These are phyloP conservation scores for Knufia fluminis DNA, from an alignment of 2,329 filamentous ascomycete genomes.

Conservation along the genomic window DNA sequence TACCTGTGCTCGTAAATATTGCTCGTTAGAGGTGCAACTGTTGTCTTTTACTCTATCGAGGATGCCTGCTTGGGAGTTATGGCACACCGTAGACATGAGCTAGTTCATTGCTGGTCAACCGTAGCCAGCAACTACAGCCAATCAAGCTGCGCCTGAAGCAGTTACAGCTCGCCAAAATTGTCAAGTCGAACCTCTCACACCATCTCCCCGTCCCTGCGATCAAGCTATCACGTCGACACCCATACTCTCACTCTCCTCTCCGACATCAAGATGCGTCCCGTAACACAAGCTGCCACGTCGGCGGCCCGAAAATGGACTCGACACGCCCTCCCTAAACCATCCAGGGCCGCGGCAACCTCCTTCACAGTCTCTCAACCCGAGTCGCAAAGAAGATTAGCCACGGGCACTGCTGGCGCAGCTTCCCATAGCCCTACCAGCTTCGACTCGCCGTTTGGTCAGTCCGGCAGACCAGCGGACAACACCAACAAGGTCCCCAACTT, in stretches of 20 bases:
- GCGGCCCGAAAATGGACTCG: conserved; percentile 53
- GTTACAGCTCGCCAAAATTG: conserved; percentile 10
- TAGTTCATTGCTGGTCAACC: background rate
- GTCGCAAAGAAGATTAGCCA: conserved; percentile 33
- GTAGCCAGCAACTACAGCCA: background rate
- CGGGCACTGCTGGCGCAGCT: conserved; percentile 20
- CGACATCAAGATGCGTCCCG: conserved; percentile 52
- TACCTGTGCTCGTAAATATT: too few relatives aligned
- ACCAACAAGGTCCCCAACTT: conserved; percentile 78
- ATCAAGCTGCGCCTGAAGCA: background rate
- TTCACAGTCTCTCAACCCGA: conserved; percentile 18
- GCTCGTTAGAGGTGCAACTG: too few relatives aligned
- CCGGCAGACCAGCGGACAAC: conserved; percentile 30
- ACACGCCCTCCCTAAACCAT: conserved; percentile 33
- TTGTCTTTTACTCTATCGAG: too few relatives aligned
- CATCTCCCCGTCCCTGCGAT: conserved; percentile 4
- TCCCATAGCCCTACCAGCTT: conserved; percentile 34
- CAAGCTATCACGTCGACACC: conserved; percentile 9
- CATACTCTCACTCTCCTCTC: conserved; percentile 16
- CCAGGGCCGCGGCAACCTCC: conserved; percentile 31
- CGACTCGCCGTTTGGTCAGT: conserved; percentile 46
- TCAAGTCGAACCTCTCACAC: background rate
- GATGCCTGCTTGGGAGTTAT: too few relatives aligned
- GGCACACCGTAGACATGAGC: background rate
- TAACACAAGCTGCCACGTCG: conserved; percentile 59